Evolutionary conservation across 371 early-diverging fungal genomes (phyloP).

Genomic region (Rhizomucor pusillus): DNA sequence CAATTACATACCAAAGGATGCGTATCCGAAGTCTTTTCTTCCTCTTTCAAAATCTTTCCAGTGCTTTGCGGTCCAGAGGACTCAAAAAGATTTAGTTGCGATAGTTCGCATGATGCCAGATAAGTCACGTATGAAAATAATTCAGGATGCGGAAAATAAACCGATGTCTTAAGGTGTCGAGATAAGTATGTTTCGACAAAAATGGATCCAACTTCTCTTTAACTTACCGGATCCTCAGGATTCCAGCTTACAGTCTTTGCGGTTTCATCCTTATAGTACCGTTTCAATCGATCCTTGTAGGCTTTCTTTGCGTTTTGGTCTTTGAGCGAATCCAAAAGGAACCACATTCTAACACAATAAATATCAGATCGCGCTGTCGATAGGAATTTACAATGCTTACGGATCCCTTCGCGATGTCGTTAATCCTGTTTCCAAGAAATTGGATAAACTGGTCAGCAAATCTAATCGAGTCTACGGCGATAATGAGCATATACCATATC

Average conservation of each 20-base stretch:
- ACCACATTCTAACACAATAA: conserved; percentile 39
- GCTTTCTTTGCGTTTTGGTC: conserved; percentile 40
- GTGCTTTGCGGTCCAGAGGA: conserved; percentile 14
- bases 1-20: not conserved
- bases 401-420: conserved; percentile 2
- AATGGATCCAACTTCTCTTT: not conserved
- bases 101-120: conserved; percentile 13
- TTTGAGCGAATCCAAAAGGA: conserved; percentile 46
- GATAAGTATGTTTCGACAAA: not conserved
- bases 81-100: conserved; percentile 32
- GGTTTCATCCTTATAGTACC: conserved; percentile 3
- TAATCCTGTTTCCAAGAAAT: conserved; percentile 45
- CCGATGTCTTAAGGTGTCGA: not conserved
- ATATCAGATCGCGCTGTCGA: not conserved
- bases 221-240: conserved; percentile 10
- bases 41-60: not conserved
- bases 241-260: conserved; percentile 18
- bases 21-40: not conserved
- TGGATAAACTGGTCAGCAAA: conserved; percentile 32
- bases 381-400: not conserved
- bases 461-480: conserved; percentile 25
- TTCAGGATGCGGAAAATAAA: conserved; percentile 17
- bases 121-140: conserved; percentile 12
- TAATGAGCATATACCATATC: no score
- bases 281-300: conserved; percentile 32